phyloP scores from a whole-genome alignment of 805 yeast genomes.

The Wickerhamomyces hampshirensis region DNA sequence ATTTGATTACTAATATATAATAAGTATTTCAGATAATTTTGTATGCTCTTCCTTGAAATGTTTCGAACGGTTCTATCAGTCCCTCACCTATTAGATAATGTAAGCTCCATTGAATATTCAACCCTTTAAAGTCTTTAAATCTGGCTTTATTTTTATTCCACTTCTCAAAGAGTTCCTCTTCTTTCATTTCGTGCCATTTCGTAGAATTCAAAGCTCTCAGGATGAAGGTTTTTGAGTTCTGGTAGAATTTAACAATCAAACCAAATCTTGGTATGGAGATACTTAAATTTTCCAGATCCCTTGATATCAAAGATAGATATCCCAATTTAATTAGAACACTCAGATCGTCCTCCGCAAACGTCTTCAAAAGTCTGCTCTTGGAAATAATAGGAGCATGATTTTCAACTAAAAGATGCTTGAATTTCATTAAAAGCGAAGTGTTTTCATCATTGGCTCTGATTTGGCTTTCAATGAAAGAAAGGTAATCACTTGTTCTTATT shows the following conservation, averaged over 20 bases:
- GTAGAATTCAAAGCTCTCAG: conserved; percentile 32
- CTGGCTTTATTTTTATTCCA: conserved; percentile 43
- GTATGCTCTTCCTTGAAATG: conserved; percentile 39
- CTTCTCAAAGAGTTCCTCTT: conserved; percentile 35
- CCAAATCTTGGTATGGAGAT: conserved; percentile 50
- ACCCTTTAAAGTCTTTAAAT: conserved; percentile 46
- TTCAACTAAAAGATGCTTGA: conserved; percentile 1
- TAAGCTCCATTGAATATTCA: conserved; percentile 44
- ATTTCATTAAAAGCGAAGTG: conserved; percentile 1
- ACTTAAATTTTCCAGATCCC: conserved; percentile 34
- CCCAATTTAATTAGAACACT: conserved; percentile 36
- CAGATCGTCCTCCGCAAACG: conserved; percentile 20
- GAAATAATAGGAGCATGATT: background rate
- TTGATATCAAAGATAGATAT: conserved; percentile 38
- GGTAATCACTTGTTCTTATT: conserved; percentile 24
- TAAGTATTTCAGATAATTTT: conserved; percentile 1
- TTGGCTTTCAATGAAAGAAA: conserved; percentile 3
- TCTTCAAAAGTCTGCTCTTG: background rate
- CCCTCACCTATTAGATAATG: conserved; percentile 52
- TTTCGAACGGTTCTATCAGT: conserved; percentile 43
- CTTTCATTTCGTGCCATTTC: conserved; percentile 39
- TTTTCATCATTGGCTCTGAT: background rate
- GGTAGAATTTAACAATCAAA: conserved; percentile 38
- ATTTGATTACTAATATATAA: background rate
- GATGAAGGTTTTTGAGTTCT: conserved; percentile 41